phyloP scores from a whole-genome alignment of 192 early-diverging fungal species.

The Jimgerdemannia flammicorona region DNA sequence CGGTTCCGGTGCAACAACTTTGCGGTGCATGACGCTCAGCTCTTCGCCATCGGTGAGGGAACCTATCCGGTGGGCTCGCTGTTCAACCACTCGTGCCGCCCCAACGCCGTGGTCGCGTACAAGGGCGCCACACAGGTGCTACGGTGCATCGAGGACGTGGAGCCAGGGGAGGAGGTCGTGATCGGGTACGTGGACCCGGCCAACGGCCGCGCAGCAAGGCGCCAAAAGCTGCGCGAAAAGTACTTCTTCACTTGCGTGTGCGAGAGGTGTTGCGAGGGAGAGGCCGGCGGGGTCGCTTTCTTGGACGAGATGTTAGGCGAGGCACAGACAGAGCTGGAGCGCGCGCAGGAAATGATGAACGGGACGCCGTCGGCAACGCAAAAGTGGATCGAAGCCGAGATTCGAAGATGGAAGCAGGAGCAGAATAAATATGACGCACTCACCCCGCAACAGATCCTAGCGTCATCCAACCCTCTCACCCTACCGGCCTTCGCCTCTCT shows the following conservation, averaged over 20 bases:
- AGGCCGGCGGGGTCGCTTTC: neutral
- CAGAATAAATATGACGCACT: neutral
- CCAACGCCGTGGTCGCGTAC: neutral
- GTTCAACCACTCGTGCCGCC: neutral
- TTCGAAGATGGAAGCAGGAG: no score
- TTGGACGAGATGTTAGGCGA: neutral
- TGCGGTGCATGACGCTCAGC: neutral
- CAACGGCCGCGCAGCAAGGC: constrained; percentile 19
- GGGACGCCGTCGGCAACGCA: no score
- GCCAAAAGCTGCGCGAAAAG: constrained; percentile 20
- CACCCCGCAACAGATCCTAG: neutral
- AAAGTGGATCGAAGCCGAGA: no score
- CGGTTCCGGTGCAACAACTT: neutral
- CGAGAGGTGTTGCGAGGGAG: constrained; percentile 4
- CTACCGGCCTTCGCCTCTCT: neutral
- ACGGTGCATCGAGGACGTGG: neutral
- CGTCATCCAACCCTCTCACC: neutral
- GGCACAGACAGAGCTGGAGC: no score
- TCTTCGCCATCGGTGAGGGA: neutral
- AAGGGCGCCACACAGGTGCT: neutral
- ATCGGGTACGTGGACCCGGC: constrained; percentile 35
- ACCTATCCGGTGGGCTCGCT: neutral
- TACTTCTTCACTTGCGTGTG: constrained; percentile 28
- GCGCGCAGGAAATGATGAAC: no score
- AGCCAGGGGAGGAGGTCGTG: constrained; percentile 9